Base-by-base conservation (phyloP, 345 rosid genomes). In the Moricandia moricandioides region DNA sequence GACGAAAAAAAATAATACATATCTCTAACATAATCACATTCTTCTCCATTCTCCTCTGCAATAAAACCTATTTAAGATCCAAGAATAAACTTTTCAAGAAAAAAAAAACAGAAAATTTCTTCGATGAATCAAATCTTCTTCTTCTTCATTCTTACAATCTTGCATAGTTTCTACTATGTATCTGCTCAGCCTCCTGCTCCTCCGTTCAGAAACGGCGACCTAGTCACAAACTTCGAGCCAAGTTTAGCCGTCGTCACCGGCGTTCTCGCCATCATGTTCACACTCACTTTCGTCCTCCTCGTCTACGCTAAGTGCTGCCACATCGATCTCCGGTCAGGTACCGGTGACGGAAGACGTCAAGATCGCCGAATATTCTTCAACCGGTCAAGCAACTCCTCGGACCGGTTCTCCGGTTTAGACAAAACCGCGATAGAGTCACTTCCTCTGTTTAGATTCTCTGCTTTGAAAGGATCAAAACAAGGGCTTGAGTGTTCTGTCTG, bases 401-500 rank as follows among this genome's bases (percentile, higher is more conserved):
- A 81, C 8, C 78, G 86, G 40, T 86, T 86, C 69, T 91, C 98
- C 0, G 98, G 98, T 16, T 84, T 94, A 7, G 95, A 94, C 69
- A 86, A 90, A 77, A 80, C 86, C 0, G 90, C 85, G 8, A 82
- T 94, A 0, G 90, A 91, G 62, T 87, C 96, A 0, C 97, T 94
- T 30, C 98, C 98, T 67, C 86, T 94, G 85, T 94, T 94, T 75
- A 79, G 80, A 64, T 94, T 91, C 87, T 87, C 96, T 0, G 82
- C 93, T 1, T 87, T 94, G 12, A 85, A 67, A 76, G 98, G 98
- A 21, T 83, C 88, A 0, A 88, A 85, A 45, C 84, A 83, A 18
- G 98, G 97, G 29, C 91, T 94, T 5, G 97, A 94, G 73, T 94
- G 98, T 58, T 82, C 89, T 0, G 98, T 94, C 30, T 94, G 97